These are phyloP conservation scores for Saturnispora kantuleensis DNA, from an alignment of 805 yeast species.

Conservation along the genomic window DNA sequence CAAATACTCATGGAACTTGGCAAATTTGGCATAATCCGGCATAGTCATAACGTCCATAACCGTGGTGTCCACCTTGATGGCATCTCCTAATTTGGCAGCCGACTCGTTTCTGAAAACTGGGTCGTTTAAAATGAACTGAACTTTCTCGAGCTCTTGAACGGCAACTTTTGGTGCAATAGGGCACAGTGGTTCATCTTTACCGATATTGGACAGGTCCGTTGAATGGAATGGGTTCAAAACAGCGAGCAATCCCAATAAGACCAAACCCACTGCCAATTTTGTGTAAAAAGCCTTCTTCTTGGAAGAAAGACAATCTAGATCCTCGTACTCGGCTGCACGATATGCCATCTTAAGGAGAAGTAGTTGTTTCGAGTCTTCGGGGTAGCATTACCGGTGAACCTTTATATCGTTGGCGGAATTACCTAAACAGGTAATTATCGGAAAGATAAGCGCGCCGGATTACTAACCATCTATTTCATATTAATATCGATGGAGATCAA, in stretches of 20 bases:
- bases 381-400: background rate
- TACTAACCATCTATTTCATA: no score
- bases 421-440: background rate
- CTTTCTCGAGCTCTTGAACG: slow-evolving; percentile 11
- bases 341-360: background rate
- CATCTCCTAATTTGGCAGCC: slow-evolving; percentile 34
- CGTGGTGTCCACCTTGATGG: slow-evolving; percentile 46
- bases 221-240: slow-evolving; percentile 2
- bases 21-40: slow-evolving; percentile 16
- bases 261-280: background rate
- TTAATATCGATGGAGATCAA: no score
- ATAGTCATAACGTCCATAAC: slow-evolving; percentile 20
- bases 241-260: background rate
- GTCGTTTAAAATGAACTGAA: slow-evolving; percentile 26
- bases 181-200: slow-evolving; percentile 11
- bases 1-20: slow-evolving; percentile 16
- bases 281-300: background rate
- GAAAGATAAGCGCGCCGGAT: background rate
- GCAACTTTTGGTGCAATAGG: slow-evolving; percentile 18
- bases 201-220: no score
- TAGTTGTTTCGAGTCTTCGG: background rate
- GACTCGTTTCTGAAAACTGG: slow-evolving; percentile 28
- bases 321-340: background rate
- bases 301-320: background rate
- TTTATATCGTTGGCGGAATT: background rate